These are phyloP conservation scores for Ophiosphaerella narmari DNA, from an alignment of 2,329 filamentous ascomycete species.

Conservation along the genomic window DNA sequence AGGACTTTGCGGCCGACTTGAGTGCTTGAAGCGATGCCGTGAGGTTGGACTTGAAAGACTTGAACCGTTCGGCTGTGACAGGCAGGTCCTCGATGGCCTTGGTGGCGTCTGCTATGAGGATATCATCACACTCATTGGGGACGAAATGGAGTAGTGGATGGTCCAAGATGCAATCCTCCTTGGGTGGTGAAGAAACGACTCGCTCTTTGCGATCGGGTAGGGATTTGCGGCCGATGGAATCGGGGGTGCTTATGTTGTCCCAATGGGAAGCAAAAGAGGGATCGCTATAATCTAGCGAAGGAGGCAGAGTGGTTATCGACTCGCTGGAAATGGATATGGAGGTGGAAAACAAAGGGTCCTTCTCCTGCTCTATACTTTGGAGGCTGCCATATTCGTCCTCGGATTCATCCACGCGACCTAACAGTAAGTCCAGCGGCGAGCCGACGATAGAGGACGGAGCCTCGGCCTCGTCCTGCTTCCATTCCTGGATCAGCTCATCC, in stretches of 20 bases:
- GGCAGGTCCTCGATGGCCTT: conserved; percentile 27
- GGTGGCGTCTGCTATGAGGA: conserved; percentile 36
- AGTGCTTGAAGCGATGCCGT: conserved; percentile 66
- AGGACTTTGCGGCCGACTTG: conserved; percentile 64
- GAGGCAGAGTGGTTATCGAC: conserved; percentile 57
- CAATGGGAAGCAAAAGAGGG: conserved; percentile 52
- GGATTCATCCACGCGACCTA: conserved; percentile 59
- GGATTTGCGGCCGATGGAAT: conserved; percentile 35
- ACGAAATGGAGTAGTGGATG: conserved; percentile 60
- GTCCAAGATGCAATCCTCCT: conserved; percentile 60
- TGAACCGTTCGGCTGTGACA: conserved; percentile 42
- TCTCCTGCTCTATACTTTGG: conserved; percentile 52
- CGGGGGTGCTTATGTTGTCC: conserved; percentile 43
- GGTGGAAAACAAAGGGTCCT: conserved; percentile 31
- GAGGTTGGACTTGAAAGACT: conserved; percentile 66
- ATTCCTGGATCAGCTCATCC: conserved; percentile 61
- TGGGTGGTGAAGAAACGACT: conserved; percentile 52
- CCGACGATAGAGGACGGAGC: conserved; percentile 47
- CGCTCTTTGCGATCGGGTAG: conserved; percentile 51
- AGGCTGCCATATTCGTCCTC: conserved; percentile 48
- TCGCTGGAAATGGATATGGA: conserved; percentile 61
- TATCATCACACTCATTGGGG: conserved; percentile 38
- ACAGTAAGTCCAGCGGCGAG: conserved; percentile 58
- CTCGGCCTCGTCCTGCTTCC: conserved; percentile 53
- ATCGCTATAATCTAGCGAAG: conserved; percentile 52